Evolutionary conservation across 768 basidiomycete genomes (phyloP).

Genomic region (Xanthoconium stramineum): DNA sequence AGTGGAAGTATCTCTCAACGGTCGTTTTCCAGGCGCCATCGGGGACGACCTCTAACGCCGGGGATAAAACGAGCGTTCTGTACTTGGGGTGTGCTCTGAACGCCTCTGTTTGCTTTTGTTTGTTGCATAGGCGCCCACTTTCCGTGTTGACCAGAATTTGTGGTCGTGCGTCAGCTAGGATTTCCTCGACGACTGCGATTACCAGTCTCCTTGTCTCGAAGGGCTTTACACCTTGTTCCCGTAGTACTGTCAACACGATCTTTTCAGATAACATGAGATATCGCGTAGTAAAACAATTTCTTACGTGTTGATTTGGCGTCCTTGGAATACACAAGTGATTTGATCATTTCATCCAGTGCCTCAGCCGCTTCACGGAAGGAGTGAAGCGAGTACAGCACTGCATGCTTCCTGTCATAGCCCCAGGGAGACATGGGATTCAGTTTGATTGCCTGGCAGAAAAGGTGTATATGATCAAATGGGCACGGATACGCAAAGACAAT

Average conservation of each 20-base stretch:
- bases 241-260: constrained; percentile 1
- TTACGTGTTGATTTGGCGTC: constrained; percentile 7
- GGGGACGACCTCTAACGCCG: background rate
- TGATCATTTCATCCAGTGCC: constrained; percentile 9
- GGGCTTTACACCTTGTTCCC: constrained; percentile 5
- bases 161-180: constrained; percentile 4
- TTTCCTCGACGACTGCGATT: background rate
- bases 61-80: constrained; percentile 13
- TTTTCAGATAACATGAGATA: background rate
- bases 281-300: background rate
- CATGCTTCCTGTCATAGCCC: constrained; percentile 17
- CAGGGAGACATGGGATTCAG: constrained; percentile 12
- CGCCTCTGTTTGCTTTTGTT: background rate
- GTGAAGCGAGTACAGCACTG: background rate
- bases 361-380: constrained; percentile 14
- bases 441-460: constrained; percentile 10
- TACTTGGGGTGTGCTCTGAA: constrained; percentile 12
- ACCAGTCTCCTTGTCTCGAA: background rate
- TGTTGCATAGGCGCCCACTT: constrained; percentile 14
- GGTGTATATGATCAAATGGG: background rate
- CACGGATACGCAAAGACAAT: background rate
- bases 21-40: background rate
- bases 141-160: constrained; percentile 14
- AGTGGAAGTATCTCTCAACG: constrained; percentile 13
- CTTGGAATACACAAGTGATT: background rate